Conservation (phyloP, 2,329 filamentous ascomycete species). For the Fusarium metavorans region DNA sequence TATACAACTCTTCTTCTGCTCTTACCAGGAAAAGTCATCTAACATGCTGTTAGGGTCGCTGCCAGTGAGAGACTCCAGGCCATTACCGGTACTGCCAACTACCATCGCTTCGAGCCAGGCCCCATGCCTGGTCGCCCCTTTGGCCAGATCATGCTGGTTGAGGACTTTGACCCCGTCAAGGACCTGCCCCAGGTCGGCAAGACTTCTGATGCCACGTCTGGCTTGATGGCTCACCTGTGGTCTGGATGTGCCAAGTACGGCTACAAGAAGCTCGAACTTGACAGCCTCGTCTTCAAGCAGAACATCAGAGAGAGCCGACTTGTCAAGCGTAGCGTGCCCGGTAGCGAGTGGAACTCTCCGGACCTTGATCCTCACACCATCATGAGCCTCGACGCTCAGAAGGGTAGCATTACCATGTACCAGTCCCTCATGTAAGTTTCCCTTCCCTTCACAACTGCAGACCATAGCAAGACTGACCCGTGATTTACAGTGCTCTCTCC, state of each 20-base stretch:
- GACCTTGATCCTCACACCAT: background rate
- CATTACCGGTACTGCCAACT: conserved; percentile 28
- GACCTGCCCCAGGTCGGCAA: background rate
- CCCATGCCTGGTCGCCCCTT: background rate
- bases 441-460: background rate
- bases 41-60: conserved; percentile 10
- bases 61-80: conserved; percentile 33
- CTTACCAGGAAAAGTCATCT: background rate
- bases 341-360: background rate
- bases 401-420: conserved; percentile 37
- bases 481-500: background rate
- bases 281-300: conserved; percentile 35
- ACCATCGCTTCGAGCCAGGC: conserved; percentile 1
- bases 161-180: background rate
- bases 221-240: conserved; percentile 29
- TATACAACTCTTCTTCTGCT: background rate
- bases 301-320: conserved; percentile 3
- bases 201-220: background rate
- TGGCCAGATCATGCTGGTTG: conserved; percentile 14
- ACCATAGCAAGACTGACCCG: background rate
- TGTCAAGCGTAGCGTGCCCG: background rate
- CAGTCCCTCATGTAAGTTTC: conserved; percentile 35
- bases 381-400: conserved; percentile 9
- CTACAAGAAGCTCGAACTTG: conserved; percentile 39
- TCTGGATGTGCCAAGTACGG: conserved; percentile 33